Evolutionary conservation across 2,329 filamentous ascomycete genomes (phyloP).

Genomic region (Fusarium decemcellulare): DNA sequence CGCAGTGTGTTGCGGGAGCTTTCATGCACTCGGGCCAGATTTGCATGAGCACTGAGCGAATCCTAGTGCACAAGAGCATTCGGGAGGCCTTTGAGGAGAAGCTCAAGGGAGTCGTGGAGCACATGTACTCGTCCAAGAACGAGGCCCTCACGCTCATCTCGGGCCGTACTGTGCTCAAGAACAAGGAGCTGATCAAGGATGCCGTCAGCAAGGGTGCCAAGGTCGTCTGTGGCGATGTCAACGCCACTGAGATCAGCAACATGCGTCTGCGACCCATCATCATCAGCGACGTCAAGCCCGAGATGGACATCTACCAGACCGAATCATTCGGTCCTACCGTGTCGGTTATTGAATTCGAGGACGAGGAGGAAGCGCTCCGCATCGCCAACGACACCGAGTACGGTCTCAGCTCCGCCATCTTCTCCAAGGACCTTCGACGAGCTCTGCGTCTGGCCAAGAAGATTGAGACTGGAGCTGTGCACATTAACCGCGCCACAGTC

Average conservation of each 20-base stretch:
- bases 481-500: conserved; percentile 27
- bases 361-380: conserved; percentile 78
- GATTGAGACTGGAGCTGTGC: conserved; percentile 71
- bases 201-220: conserved; percentile 76
- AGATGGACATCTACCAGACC: conserved; percentile 79
- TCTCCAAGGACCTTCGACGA: conserved; percentile 74
- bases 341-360: conserved; percentile 73
- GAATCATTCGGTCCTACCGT: conserved; percentile 85
- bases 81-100: conserved; percentile 58
- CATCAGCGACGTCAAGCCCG: conserved; percentile 68
- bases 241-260: not conserved
- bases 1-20: conserved; percentile 62
- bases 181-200: conserved; percentile 75
- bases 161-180: conserved; percentile 74
- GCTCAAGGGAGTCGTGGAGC: not conserved
- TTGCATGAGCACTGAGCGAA: conserved; percentile 88
- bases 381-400: conserved; percentile 87
- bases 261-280: conserved; percentile 52
- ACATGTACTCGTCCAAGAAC: not conserved
- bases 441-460: conserved; percentile 70
- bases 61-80: conserved; percentile 68
- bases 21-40: conserved; percentile 73
- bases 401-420: conserved; percentile 78
- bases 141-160: conserved; percentile 68
- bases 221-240: conserved; percentile 48